These are phyloP conservation scores for Capsicum pubescens DNA, from an alignment of 257 asterid genomes.

Conservation along the genomic window DNA sequence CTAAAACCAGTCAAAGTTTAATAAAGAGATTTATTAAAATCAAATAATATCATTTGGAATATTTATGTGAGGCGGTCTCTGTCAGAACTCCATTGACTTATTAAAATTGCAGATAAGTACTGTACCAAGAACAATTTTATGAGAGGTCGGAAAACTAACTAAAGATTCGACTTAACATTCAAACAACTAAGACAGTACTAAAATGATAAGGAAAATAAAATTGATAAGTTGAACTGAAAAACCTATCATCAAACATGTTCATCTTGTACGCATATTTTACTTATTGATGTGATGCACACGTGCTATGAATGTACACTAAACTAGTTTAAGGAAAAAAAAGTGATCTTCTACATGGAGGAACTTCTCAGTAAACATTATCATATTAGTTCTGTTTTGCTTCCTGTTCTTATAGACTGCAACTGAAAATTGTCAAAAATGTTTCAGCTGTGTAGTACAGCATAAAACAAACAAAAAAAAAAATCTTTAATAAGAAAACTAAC, in stretches of 20 bases:
- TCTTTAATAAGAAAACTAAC: background rate
- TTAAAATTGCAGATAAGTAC: background rate
- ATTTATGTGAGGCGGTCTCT: too few relatives aligned
- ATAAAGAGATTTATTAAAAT: too few relatives aligned
- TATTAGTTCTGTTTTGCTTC: constrained; percentile 6
- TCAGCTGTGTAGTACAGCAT: background rate
- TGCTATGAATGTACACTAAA: too few relatives aligned
- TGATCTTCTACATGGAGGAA: background rate
- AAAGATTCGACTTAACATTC: background rate
- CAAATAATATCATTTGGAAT: too few relatives aligned
- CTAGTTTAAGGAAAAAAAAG: background rate
- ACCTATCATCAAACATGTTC: too few relatives aligned
- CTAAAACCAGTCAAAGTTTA: background rate
- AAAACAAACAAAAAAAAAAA: background rate
- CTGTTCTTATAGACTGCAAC: background rate
- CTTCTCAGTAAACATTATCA: background rate
- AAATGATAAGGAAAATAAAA: too few relatives aligned
- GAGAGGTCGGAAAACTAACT: background rate
- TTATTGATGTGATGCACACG: too few relatives aligned
- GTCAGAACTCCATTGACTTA: background rate
- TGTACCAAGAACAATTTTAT: background rate
- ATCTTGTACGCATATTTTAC: too few relatives aligned
- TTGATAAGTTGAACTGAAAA: too few relatives aligned
- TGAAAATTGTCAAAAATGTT: background rate
- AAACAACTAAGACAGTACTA: background rate